These are phyloP conservation scores for Solanum chaucha DNA, from an alignment of 257 asterid genomes.

Conservation along the genomic window DNA sequence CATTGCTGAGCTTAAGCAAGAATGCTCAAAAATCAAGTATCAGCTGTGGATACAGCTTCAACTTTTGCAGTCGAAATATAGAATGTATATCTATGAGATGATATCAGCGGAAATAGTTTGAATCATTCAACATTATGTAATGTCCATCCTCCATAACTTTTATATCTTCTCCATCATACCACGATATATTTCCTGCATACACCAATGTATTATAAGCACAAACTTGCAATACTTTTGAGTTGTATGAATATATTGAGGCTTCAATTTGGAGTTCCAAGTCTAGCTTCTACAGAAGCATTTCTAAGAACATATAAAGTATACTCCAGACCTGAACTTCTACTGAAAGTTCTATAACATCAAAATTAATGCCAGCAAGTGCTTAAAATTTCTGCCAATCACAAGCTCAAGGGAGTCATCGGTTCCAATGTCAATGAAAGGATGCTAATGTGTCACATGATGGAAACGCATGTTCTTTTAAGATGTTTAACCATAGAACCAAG, in stretches of 20 bases:
- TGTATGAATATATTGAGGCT: background rate
- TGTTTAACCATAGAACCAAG: background rate
- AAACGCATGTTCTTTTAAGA: background rate
- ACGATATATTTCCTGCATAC: conserved; percentile 43
- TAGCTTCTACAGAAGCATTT: background rate
- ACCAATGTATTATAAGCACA: background rate
- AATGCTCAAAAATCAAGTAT: background rate
- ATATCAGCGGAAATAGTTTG: conserved; percentile 39
- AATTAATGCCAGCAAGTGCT: background rate
- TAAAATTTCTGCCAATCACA: background rate
- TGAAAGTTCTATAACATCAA: background rate
- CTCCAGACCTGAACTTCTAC: background rate
- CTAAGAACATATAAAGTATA: background rate
- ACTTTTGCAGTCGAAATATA: conserved; percentile 1
- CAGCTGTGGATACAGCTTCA: conserved; percentile 10
- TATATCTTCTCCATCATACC: conserved; percentile 52
- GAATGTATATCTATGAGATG: background rate
- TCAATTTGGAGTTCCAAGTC: background rate
- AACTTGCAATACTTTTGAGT: background rate
- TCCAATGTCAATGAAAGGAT: background rate
- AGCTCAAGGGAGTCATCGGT: background rate
- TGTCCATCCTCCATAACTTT: conserved; percentile 49
- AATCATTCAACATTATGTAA: conserved; percentile 39
- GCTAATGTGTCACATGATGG: background rate
- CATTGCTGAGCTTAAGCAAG: background rate